Percentiles rank a stretch among this genome's conserved stretches.
Conservation (phyloP, 495 filamentous ascomycete genomes). For the Lepraria neglecta region DNA sequence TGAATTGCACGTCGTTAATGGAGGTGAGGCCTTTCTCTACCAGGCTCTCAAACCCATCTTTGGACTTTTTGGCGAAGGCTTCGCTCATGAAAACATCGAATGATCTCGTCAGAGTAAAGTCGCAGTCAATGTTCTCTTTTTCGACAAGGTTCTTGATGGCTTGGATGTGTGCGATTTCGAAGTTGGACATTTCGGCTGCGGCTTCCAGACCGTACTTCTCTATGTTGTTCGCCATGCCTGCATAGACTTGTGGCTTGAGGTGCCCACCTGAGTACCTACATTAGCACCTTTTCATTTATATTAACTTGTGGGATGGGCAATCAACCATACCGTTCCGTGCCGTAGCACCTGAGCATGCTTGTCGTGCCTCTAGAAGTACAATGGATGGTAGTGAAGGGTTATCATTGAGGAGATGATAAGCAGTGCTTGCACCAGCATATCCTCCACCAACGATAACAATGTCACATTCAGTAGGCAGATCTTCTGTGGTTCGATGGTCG, state of each 20-base stretch:
- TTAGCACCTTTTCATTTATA: no score
- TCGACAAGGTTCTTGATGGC: neutral
- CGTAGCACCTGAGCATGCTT: conserved; percentile 12
- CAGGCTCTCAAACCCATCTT: neutral
- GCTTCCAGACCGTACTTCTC: neutral
- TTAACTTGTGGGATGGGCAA: neutral
- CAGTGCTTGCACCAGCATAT: neutral
- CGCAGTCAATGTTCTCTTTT: conserved; percentile 5
- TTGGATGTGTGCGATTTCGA: conserved; percentile 1
- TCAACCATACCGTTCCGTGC: conserved; percentile 1
- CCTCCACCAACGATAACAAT: neutral
- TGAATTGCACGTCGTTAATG: neutral
- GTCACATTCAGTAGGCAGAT: neutral
- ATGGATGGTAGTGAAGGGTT: neutral
- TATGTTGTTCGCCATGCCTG: neutral
- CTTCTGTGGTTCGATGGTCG: neutral
- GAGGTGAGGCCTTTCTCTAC: neutral
- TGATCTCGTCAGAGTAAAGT: neutral
- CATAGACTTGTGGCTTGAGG: neutral
- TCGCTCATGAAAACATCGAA: neutral
- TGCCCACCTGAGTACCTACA: neutral
- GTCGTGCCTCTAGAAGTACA: neutral
- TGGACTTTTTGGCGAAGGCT: neutral
- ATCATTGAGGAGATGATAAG: neutral
- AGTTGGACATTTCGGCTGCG: conserved; percentile 1